A percentile compares a stretch with the other conserved stretches of the same genome.
Evolutionary conservation across 345 rosid species (phyloP).

Genomic region (Anastatica hierochuntica): DNA sequence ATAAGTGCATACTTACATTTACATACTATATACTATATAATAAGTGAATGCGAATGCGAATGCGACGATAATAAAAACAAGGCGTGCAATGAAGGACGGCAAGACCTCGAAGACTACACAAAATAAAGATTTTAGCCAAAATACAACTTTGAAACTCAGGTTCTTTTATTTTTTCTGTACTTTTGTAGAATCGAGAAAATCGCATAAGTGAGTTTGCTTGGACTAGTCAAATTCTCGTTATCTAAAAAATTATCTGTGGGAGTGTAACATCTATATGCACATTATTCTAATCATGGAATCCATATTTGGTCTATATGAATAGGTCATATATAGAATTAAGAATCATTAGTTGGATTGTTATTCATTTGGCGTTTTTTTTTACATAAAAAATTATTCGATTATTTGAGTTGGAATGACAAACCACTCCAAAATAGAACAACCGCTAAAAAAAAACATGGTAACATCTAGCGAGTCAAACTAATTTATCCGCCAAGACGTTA

Average conservation of each 20-base stretch:
- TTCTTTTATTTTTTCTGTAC: background rate
- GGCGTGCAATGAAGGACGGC: constrained; percentile 27
- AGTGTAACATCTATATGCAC: background rate
- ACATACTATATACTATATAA: no score
- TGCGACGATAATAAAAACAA: constrained; percentile 20
- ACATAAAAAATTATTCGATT: no score
- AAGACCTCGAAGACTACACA: constrained; percentile 39
- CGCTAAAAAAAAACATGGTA: no score
- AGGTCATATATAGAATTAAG: no score
- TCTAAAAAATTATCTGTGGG: background rate
- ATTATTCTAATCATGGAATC: no score
- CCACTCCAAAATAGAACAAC: no score
- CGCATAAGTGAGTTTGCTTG: constrained; percentile 21
- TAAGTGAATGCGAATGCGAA: background rate
- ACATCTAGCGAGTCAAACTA: no score
- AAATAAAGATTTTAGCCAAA: constrained; percentile 23
- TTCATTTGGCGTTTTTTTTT: no score
- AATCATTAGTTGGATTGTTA: background rate
- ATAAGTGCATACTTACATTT: background rate
- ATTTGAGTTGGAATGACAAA: no score
- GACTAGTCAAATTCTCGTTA: constrained; percentile 21
- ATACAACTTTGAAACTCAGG: constrained; percentile 26
- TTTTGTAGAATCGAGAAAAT: constrained; percentile 14
- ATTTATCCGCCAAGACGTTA: no score
- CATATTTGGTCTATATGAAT: no score